Base-by-base conservation (phyloP, 345 rosid genomes). In the Aquilaria malaccensis region DNA sequence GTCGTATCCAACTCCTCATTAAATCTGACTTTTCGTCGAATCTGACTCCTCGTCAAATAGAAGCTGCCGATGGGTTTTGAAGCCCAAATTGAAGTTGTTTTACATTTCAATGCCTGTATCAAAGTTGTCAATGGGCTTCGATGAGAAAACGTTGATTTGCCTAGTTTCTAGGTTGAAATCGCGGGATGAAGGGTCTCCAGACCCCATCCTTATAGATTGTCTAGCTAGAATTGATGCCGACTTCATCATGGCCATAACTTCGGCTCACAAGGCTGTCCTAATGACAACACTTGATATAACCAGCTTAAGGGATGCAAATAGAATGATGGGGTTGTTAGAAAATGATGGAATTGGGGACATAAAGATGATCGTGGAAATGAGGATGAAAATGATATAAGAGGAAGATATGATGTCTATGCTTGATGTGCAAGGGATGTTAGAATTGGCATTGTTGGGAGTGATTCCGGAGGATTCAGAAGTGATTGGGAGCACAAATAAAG, bases 381-480 rank as follows among this genome's bases (percentile, higher is more conserved):
- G 97, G 72, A 93, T 96, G 5, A 97, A 89, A 70, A 87, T 93
- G 98, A 93, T 93, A 13, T 85, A 69, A 68, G 98, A 97, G 14
- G 98, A 93, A 58, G 98, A 93, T 71, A 93, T 93, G 98, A 89
- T 93, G 98, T 93, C 96, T 1, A 89, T 93, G 66, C 77, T 93
- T 13, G 96, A 89, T 59, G 85, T 93, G 63, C 98, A 93, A 72
- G 98, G 89, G 72, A 93, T 89, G 97, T 58, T 93, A 67, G 97
- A 97, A 0, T 59, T 93, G 69, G 73, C 93, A 22, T 22, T 22
- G 22, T 22, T 22, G 22, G 22, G 22, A 22, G 22, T 22, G 22
- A 22, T 22, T 22, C 98, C 97, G 0, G 98, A 89, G 75, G 98
- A 93, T 69, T 72, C 96, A 0, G 98, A 89, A 78, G 97, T 89